Evolutionary conservation across 1,139 yeast species (phyloP), one percentile per base, ranked within the genome.

Genomic region (Yarrowia galli): DNA sequence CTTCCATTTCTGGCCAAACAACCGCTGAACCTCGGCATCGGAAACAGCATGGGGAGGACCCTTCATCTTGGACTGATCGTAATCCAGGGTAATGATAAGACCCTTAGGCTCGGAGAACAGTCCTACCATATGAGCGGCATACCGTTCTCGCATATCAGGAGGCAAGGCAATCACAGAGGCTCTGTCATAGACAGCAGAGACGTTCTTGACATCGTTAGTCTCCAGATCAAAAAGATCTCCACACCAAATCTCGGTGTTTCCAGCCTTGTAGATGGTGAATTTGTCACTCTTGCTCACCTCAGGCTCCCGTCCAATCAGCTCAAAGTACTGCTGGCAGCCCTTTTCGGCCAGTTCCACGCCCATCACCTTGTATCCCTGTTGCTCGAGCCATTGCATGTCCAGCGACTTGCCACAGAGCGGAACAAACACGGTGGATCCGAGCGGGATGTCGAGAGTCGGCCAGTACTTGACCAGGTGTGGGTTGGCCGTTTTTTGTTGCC

Each of bases 401-500:
- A 56, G 42, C 2, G 64, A 25, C 51, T 56, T 56, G 49, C 64
- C 64, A 12, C 64, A 56, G 18, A 56, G 49, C 8, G 63, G 63
- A 25, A 56, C 64, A 15, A 56, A 15, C 12, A 56, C 64, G 5
- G 64, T 56, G 28, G 64, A 42, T 23, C 64, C 64, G 42, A 28
- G 43, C 8, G 49, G 6, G 6, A 56, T 42, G 28, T 56, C 28
- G 28, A 56, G 64, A 16, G 64, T 42, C 20, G 64, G 64, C 64
- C 64, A 56, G 64, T 56, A 56, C 49, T 56, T 56, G 25, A 20
- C 35, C 25, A 56, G 64, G 9, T 56, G 49, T 42, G 64, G 64
- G 64, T 56, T 56, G 49, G 64, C 64, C 18, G 48, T 42, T 49
- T 56, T 56, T 15, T 56, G 64, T 49, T 56, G 64, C 64, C 64